phyloP scores from a whole-genome alignment of 164 flowering plant genomes.

The Piper betle region DNA sequence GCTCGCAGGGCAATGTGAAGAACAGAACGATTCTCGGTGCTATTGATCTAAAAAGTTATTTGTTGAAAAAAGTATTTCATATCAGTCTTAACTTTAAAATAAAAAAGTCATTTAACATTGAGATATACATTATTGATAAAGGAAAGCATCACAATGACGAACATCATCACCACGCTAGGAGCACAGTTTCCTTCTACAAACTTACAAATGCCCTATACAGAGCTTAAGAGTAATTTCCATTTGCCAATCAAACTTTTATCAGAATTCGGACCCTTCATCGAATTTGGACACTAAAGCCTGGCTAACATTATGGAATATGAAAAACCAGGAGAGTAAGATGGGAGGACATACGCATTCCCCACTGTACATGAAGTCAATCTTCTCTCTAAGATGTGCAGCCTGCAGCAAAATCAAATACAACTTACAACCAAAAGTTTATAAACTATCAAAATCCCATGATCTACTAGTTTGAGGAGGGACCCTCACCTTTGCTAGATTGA shows the following conservation, averaged over 20 bases:
- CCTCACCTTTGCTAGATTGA: slow-evolving; percentile 62
- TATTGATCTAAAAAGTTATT: neutral
- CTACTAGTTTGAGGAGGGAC: neutral
- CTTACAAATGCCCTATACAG: too few relatives aligned
- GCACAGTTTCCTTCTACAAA: neutral
- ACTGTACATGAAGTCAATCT: slow-evolving; percentile 61
- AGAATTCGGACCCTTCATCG: neutral
- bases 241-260: too few relatives aligned
- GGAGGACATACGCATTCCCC: slow-evolving; percentile 67
- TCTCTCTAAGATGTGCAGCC: slow-evolving; percentile 73
- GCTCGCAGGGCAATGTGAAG: slow-evolving; percentile 98
- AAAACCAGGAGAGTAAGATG: neutral
- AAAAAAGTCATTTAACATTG: neutral
- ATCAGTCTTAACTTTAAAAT: neutral
- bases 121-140: too few relatives aligned
- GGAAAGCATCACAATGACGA: neutral
- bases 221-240: too few relatives aligned
- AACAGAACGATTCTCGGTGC: slow-evolving; percentile 83
- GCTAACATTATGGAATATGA: neutral
- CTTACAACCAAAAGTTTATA: slow-evolving; percentile 1
- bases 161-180: neutral
- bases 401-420: slow-evolving; percentile 17
- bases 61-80: too few relatives aligned
- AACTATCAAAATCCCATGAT: neutral
- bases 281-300: neutral